Evolutionary conservation across 129 eudicot genomes (phyloP), one percentile per base, ranked within the genome.

Genomic region (Rutidosis leptorrhynchoides): DNA sequence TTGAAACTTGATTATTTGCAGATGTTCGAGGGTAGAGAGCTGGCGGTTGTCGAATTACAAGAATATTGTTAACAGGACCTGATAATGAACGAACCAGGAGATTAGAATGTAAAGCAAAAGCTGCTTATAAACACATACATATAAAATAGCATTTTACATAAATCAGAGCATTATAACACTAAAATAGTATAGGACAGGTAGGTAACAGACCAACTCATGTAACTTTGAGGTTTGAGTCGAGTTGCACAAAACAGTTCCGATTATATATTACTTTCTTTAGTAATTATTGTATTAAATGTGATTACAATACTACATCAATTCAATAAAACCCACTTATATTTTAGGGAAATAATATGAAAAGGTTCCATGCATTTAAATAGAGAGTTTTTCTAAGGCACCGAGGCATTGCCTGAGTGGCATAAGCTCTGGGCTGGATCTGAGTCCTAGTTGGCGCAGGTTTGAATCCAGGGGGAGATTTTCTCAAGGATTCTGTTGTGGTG

Each of bases 1-100:
- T 46, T 58, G 81, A 62, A 49, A 63, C 72, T 62, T 65, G 85
- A 57, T 85, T 68, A 73, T 61, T 75, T 45, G 64, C 17, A 54
- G 77, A 68, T 35, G 79, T 69, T 68, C 84, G 72, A 74, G 85
- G 81, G 75, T 74, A 76, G 45, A 77, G 52, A 22, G 73, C 59
- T 11, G 71, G 80, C 51, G 95, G 83, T 62, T 65, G 83, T 66
- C 77, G 59, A 54, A 79, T 52, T 15, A 92, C 87, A 67, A 85
- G 64, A 52, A 92, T 81, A 76, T 88, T 92, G 79, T 81, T 83
- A 42, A 92, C 85, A 6, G 95, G 91, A 58, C 98, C 98, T 92
- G 78, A 25, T 37, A 29, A 58, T 17, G 63, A 6, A 24, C 62
- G 16, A 63, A 59, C 21, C 60, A 71, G 29, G 12, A 25, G 7